Conservation (phyloP, 331 rosid species). For the Arachis monticola region DNA sequence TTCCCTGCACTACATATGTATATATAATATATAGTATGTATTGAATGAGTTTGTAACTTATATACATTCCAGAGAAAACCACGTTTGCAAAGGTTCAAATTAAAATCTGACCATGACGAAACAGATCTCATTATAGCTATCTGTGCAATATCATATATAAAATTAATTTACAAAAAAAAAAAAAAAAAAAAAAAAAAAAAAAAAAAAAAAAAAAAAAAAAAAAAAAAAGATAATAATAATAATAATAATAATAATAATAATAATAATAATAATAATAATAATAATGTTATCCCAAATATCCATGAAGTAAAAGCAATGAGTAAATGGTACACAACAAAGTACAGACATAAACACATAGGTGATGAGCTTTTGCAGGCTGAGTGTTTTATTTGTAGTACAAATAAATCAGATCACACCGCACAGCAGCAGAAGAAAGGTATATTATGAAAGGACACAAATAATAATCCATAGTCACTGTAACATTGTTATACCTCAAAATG, state of each 20-base stretch:
- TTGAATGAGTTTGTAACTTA: too few relatives aligned
- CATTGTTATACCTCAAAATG: slow-evolving; percentile 36
- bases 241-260: not conserved
- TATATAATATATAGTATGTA: too few relatives aligned
- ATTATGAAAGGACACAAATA: slow-evolving; percentile 34
- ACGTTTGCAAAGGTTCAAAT: too few relatives aligned
- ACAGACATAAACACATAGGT: slow-evolving; percentile 41
- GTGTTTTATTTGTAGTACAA: slow-evolving; percentile 40
- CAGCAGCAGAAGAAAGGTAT: slow-evolving; percentile 18
- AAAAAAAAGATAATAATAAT: too few relatives aligned
- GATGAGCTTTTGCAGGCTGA: slow-evolving; percentile 36
- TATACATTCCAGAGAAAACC: too few relatives aligned
- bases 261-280: too few relatives aligned
- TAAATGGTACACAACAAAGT: slow-evolving; percentile 46
- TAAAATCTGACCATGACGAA: too few relatives aligned
- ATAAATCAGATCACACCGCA: not conserved
- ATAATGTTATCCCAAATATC: slow-evolving; percentile 31
- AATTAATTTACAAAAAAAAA: too few relatives aligned
- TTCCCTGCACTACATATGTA: not conserved
- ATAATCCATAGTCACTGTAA: slow-evolving; percentile 26
- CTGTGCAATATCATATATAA: too few relatives aligned
- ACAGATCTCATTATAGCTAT: too few relatives aligned
- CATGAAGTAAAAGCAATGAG: slow-evolving; percentile 41
- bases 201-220: too few relatives aligned
- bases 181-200: too few relatives aligned